Evolutionary conservation across 2,329 filamentous ascomycete species (phyloP), one percentile per base, ranked within the genome.

Genomic region (Sphaerostilbella broomeana): DNA sequence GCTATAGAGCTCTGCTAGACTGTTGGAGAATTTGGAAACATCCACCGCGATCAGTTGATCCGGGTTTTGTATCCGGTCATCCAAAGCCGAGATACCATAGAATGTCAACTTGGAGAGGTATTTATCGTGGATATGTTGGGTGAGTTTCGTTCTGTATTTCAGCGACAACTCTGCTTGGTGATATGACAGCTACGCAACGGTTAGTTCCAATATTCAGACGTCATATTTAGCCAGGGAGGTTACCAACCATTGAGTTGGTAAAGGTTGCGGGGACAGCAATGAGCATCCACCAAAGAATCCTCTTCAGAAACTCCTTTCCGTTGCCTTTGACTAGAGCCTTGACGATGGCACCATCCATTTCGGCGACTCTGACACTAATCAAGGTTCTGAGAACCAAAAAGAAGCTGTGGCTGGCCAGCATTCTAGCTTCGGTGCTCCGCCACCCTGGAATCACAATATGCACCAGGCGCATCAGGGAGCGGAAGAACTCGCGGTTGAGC

Each of bases 91-190:
- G 37, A 98, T 84, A 3, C 88, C 89, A 61, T 98, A 98, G 61
- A 97, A 98, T 1, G 90, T 97, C 77, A 98, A 84, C 44, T 95
- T 85, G n/a, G 86, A 89, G 11, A 98, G 75, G 61, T 98, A 98
- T 59, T 89, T 86, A 60, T 94, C 85, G 66, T 98, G 92, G 35
- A 98, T 92, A 59, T 89, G 73, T 55, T 92, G 84, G n/a, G 92
- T 98, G 22, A 98, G 73, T 31, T 92, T 80, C 26, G 89, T 90
- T 46, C 92, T 82, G 62, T 98, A 98, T 56, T 90, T 86, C 20
- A 98, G 70, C 0, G 90, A 88, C 29, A 98, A 76, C 59, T 94
- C 88, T 56, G 89, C 94, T 68, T 98, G 92, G 57, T 98, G 92
- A 60, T 95, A 97, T 18, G 89, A 94, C 29, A 97, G 73, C 86